phyloP scores from a whole-genome alignment of 2,329 filamentous ascomycete species.

The Ophiognomonia clavigignenti-juglandacearum region DNA sequence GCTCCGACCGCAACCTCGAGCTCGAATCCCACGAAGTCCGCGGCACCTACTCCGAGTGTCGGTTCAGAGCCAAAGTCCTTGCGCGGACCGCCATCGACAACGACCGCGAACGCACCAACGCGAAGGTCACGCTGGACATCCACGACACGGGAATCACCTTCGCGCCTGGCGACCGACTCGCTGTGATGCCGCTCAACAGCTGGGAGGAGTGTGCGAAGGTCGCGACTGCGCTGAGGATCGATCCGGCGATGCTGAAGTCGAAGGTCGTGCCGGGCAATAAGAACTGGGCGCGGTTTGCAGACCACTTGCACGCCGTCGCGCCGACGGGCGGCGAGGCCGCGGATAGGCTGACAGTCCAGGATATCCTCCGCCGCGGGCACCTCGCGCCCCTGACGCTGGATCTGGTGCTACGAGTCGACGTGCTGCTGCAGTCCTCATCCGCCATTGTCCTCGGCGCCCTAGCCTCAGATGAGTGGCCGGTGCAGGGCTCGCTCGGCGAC shows the following conservation, averaged over 20 bases:
- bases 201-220: constrained; percentile 54
- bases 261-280: constrained; percentile 32
- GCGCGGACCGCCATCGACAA: constrained; percentile 40
- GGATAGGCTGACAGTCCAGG: constrained; percentile 37
- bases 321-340: constrained; percentile 18
- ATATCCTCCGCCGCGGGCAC: constrained; percentile 46
- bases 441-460: constrained; percentile 43
- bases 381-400: constrained; percentile 47
- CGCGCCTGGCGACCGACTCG: constrained; percentile 46
- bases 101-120: constrained; percentile 40
- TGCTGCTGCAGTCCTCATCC: constrained; percentile 43
- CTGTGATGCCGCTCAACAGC: constrained; percentile 49
- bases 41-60: constrained; percentile 49
- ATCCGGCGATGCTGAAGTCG: constrained; percentile 39
- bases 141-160: constrained; percentile 50
- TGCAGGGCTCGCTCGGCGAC: constrained; percentile 45
- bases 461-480: constrained; percentile 46
- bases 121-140: constrained; percentile 46
- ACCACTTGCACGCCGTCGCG: constrained; percentile 38
- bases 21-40: constrained; percentile 51
- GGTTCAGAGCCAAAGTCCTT: constrained; percentile 43
- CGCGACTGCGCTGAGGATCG: constrained; percentile 44
- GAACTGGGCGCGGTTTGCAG: constrained; percentile 42
- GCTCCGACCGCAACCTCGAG: constrained; percentile 40
- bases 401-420: constrained; percentile 43